phyloP scores from a whole-genome alignment of 2,329 filamentous ascomycete genomes.

The Metarhizium guizhouense region DNA sequence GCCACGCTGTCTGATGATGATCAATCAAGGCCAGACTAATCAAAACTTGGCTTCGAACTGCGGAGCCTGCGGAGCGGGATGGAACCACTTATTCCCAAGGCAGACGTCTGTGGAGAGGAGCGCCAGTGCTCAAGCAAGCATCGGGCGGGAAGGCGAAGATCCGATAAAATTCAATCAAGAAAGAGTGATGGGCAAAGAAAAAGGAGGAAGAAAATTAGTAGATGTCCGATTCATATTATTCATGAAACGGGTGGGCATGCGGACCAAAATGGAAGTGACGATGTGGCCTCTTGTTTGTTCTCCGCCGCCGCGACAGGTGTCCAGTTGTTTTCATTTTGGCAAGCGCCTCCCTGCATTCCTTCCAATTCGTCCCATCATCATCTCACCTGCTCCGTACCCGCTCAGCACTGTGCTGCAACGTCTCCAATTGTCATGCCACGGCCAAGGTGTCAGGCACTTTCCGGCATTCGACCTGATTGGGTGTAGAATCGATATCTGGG shows the following conservation, averaged over 20 bases:
- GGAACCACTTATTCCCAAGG: not conserved
- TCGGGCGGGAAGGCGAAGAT: not conserved
- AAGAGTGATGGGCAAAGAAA: not conserved
- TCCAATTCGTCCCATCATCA: not conserved
- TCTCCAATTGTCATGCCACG: not conserved
- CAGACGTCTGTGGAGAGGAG: not conserved
- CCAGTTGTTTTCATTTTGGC: not conserved
- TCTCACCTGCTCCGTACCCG: not conserved
- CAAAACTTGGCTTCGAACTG: not conserved
- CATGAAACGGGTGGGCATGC: not conserved
- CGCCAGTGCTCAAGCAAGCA: not conserved
- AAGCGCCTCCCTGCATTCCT: not conserved
- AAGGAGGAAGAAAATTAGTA: not conserved
- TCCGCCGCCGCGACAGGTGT: not conserved
- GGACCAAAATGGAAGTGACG: not conserved
- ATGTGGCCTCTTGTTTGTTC: not conserved
- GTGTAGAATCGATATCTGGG: not conserved
- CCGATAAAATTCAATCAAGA: not conserved
- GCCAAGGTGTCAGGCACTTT: not conserved
- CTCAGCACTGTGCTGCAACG: not conserved
- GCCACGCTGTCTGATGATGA: slow-evolving; percentile 14
- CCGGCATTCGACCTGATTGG: not conserved
- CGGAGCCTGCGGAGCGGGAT: not conserved
- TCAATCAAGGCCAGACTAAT: not conserved
- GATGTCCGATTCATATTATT: not conserved